Base-by-base conservation (phyloP, 2,329 filamentous ascomycete species). In the Myriosclerotinia scirpicola region DNA sequence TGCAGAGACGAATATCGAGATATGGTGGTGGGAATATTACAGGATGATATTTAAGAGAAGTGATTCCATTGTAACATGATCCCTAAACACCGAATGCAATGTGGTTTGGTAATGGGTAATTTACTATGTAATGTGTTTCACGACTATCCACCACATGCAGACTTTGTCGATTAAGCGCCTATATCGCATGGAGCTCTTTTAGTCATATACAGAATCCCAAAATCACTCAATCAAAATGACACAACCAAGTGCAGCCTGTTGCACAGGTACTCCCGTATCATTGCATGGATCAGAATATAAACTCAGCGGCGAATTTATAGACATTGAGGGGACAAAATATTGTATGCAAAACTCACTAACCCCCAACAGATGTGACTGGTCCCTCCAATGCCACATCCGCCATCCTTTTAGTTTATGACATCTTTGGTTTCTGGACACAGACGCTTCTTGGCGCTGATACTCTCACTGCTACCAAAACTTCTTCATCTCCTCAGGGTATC, bases 371-470 rank as follows among this genome's bases (percentile, higher is more conserved):
- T 68, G 77, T 80, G 9, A 80, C 79, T 14, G 80, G 82, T 52
- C 79, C 82, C 22, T 72, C 75, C 17, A 77, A 79, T 46, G 77
- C 81, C 38, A 79, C 78, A 70, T 87, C 85, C 77, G 88, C 83
- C 63, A 81, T 90, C 65, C 76, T 90, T 63, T 76, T 83, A 68
- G 83, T 89, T 75, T 87, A 80, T 76, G 88, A 90, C 76, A 87
- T 89, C 74, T 89, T 89, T 73, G 87, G 88, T 71, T 86, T 88
- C 82, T 89, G 84, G 74, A 83, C 85, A 46, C 89, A 91, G 78
- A 89, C 87, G 6, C 70, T 90, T 7, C 87, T 90, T 75, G 89
- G 88, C 26, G 85, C 86, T 69, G 89, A 91, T 72, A 90, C 85
- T 70, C 79, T 89, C n/a, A 81, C 85, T 52, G 14, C 54, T 17